Base-by-base conservation (phyloP, 2,329 filamentous ascomycete genomes). In the Scedosporium apiospermum region DNA sequence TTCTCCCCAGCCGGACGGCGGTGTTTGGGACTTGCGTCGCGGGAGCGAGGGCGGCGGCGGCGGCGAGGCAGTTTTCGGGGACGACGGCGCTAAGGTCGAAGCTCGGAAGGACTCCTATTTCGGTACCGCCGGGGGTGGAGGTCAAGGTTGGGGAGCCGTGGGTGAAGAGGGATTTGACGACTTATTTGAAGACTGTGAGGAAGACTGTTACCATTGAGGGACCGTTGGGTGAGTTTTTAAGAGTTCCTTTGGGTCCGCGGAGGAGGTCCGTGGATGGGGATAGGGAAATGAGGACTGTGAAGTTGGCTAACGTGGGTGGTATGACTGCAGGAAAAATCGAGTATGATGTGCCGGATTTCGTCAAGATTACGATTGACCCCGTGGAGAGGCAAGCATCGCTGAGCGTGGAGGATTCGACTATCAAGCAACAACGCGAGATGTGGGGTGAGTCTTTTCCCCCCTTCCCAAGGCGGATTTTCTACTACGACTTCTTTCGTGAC, bases 401-500 rank as follows among this genome's bases (percentile, higher is more conserved):
- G 67, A 85, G 80, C 62, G 85, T 99, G 10, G 75, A 87, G 70
- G 84, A 98, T 74, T 75, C 80, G 18, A 77, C 85, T 18, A 75
- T 85, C 61, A 88, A 87, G 77, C 81, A 90, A 66, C 93, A 98
- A 76, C 88, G 88, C 72, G 90, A 90, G 75, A 98, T 98, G 93
- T 98, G 95, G 95, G 95, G 93, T 96, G 68, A 62, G 75, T 74
- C 26, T 26, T 23, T 10, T 30, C 55, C 49, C 21, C 57, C 53
- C 9, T 30, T 64, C 27, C n/a, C n/a, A n/a, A n/a, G n/a, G n/a
- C n/a, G n/a, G n/a, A n/a, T n/a, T n/a, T n/a, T n/a, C n/a, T n/a
- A n/a, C n/a, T n/a, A n/a, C n/a, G n/a, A n/a, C n/a, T n/a, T n/a
- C n/a, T n/a, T n/a, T n/a, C n/a, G n/a, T n/a, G n/a, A 57, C n/a